phyloP scores from a whole-genome alignment of 139 green algal genomes.

The Chlamydomonas incerta region DNA sequence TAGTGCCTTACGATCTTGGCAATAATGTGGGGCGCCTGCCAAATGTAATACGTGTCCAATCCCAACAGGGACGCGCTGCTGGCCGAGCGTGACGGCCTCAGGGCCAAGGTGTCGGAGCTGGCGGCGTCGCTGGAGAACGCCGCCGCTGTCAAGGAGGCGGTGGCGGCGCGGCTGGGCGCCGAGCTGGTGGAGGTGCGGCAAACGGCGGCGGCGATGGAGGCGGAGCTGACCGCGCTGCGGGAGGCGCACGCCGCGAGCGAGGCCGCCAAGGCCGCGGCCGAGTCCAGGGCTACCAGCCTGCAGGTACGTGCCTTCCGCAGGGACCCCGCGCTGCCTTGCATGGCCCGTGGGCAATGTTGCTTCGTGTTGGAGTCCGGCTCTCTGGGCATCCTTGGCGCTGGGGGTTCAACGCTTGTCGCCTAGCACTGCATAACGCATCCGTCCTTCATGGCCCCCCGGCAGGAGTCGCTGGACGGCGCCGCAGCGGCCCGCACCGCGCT shows the following conservation, averaged over 20 bases:
- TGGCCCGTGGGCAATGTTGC: no score
- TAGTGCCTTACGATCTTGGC: no score
- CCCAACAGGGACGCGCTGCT: constrained; percentile 2
- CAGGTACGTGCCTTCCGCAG: neutral
- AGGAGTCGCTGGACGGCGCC: constrained; percentile 13
- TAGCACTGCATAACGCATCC: no score
- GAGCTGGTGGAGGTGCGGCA: neutral
- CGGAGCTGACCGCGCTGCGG: neutral
- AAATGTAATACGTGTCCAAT: no score
- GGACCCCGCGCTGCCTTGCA: no score
- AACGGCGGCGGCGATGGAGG: neutral
- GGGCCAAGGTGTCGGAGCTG: constrained; percentile 20
- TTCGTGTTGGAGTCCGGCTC: no score
- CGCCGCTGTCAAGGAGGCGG: neutral
- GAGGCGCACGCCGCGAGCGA: neutral
- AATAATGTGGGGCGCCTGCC: no score
- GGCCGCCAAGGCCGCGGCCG: neutral
- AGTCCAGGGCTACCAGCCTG: neutral
- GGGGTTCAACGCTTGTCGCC: no score
- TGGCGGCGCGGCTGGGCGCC: neutral
- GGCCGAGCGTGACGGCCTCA: neutral
- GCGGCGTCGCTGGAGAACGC: neutral
- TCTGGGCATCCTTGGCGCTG: no score
- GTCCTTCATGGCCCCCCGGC: neutral
- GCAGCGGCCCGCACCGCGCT: neutral